phyloP scores from a whole-genome alignment of 2,329 filamentous ascomycete genomes.

The Aspergillus sp. region DNA sequence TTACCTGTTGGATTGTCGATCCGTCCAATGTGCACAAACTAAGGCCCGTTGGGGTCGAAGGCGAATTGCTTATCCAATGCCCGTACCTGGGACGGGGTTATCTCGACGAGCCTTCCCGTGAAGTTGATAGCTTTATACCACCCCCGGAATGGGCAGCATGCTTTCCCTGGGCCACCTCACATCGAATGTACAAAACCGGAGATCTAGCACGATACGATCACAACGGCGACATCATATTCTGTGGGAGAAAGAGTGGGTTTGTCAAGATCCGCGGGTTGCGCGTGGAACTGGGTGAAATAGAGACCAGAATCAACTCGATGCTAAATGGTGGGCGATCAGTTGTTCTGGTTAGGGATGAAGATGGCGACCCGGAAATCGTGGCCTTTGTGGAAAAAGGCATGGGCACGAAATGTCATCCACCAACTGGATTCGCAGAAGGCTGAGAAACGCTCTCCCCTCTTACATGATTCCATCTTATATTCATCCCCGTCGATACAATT shows the following conservation, averaged over 20 bases:
- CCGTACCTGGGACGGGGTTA: slow-evolving; percentile 28
- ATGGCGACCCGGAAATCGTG: too few relatives aligned
- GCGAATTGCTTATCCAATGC: slow-evolving; percentile 26
- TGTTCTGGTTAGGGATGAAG: too few relatives aligned
- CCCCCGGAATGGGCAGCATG: slow-evolving; percentile 7
- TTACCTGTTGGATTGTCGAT: slow-evolving; percentile 20
- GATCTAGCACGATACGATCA: slow-evolving; percentile 12
- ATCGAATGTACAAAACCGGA: slow-evolving; percentile 13
- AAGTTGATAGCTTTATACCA: slow-evolving; percentile 12
- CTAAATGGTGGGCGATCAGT: too few relatives aligned
- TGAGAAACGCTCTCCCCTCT: too few relatives aligned
- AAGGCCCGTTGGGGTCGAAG: slow-evolving; percentile 8
- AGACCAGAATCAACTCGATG: background rate
- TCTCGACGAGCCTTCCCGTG: slow-evolving; percentile 24
- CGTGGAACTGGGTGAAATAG: slow-evolving; percentile 14
- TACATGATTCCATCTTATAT: too few relatives aligned
- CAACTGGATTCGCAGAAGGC: too few relatives aligned
- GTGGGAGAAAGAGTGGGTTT: slow-evolving; percentile 10
- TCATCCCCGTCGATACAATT: too few relatives aligned
- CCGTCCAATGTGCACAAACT: slow-evolving; percentile 19
- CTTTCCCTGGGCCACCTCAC: background rate
- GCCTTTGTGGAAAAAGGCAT: too few relatives aligned
- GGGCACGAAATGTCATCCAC: too few relatives aligned
- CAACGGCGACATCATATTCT: slow-evolving; percentile 13
- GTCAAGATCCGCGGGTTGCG: slow-evolving; percentile 18